phyloP scores from a whole-genome alignment of 805 yeast genomes.

The Teunomyces tritomae region DNA sequence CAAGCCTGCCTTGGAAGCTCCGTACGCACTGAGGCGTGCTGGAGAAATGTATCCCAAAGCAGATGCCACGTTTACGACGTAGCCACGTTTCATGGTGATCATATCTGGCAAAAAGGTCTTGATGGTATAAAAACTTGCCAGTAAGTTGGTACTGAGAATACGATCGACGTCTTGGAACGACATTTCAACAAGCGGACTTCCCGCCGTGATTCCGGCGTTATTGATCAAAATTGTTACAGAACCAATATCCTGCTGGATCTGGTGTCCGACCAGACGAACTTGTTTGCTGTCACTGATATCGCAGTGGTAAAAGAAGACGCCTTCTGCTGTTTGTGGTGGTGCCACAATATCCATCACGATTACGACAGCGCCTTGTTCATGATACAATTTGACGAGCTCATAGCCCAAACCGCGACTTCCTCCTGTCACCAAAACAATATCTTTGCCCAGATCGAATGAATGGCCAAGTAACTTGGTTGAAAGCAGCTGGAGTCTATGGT shows the following conservation, averaged over 20 bases:
- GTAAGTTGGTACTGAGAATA: constrained; percentile 63
- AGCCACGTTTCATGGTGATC: constrained; percentile 62
- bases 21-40: constrained; percentile 76
- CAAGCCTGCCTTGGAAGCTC: constrained; percentile 86
- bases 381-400: constrained; percentile 52
- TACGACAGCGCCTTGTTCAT: constrained; percentile 45
- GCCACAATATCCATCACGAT: constrained; percentile 61
- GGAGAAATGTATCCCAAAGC: constrained; percentile 85
- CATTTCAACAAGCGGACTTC: constrained; percentile 54
- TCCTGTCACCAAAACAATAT: constrained; percentile 77
- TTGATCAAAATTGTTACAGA: constrained; percentile 67
- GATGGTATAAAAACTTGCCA: constrained; percentile 67
- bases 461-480: constrained; percentile 49
- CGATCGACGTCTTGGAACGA: constrained; percentile 57
- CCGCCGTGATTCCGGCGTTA: constrained; percentile 78
- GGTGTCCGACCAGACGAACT: constrained; percentile 38
- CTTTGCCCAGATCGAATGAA: constrained; percentile 50
- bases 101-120: constrained; percentile 73
- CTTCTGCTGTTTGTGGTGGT: constrained; percentile 27
- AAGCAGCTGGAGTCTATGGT: constrained; percentile 18
- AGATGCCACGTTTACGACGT: constrained; percentile 77
- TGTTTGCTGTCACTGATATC: constrained; percentile 60
- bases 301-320: constrained; percentile 58
- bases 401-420: constrained; percentile 79
- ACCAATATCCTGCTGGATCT: constrained; percentile 52